Base-by-base conservation (phyloP, 2,329 filamentous ascomycete species). In the Aspergillus versicolor region DNA sequence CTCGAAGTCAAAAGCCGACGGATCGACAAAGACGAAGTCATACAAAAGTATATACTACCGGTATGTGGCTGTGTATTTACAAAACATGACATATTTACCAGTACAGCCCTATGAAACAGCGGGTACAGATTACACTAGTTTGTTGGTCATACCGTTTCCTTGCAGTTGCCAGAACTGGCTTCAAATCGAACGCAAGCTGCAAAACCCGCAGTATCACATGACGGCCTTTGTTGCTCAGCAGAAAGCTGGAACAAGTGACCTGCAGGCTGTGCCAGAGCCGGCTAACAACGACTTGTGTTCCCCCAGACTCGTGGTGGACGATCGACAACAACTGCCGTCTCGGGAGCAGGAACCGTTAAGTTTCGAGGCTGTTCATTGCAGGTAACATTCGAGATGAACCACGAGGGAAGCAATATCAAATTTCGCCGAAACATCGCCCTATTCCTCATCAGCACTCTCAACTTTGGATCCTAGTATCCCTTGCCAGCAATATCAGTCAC, bases 101-200 rank as follows among this genome's bases (percentile, higher is more conserved):
- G 27, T 57, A 57, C 55, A 57, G 55, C 55, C 55, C 49, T 57
- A 57, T 19, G 50, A 38, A 37, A 37, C 19, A 37, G 27, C 22
- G 22, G 24, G 44, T 41, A 52, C 40, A 30, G 21, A 24, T 30
- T 30, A 30, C 27, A 30, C 27, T 30, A 11, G 27, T 30, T 30
- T 8, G 27, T 30, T 11, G 27, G 27, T 30, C 27, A 12, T 40
- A 40, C 17, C 15, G 6, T 9, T 30, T 30, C 27, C 27, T 30
- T 30, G 27, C 27, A 30, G 27, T 30, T 30, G 27, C 27, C 27
- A 30, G 27, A 30, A 30, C 27, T 30, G 27, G 27, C 27, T 11
- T 42, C 40, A 42, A 42, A 42, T 19, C 19, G 27, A 30, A 30
- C 9, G 27, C 27, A 30, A 30, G 27, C 27, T 30, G 27, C 27